phyloP scores from a whole-genome alignment of 176 grass and related monocot genomes.

The Ananas comosus region DNA sequence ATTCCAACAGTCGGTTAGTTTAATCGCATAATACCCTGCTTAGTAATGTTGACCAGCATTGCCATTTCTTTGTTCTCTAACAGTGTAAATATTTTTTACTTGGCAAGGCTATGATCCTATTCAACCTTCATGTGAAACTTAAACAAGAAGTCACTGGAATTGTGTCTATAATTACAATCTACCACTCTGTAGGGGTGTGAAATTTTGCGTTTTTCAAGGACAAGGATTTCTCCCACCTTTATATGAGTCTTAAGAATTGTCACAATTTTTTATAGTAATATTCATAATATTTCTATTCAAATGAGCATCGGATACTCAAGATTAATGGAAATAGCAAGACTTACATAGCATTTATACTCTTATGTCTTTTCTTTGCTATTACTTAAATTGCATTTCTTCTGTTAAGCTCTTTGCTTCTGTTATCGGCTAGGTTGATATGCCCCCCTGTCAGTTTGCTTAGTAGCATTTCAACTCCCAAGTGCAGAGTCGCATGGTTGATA shows the following conservation, averaged over 20 bases:
- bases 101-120: too few relatives aligned
- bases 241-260: neutral
- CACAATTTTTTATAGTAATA: neutral
- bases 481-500: constrained; percentile 52
- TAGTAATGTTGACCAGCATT: too few relatives aligned
- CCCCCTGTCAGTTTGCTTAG: constrained; percentile 18
- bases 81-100: too few relatives aligned
- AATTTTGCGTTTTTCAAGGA: neutral
- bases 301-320: neutral
- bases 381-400: neutral
- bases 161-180: neutral
- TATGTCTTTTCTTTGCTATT: neutral
- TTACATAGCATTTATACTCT: neutral
- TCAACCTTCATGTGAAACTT: neutral
- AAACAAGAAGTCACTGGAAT: neutral
- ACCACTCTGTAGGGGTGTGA: neutral
- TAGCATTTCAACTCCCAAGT: constrained; percentile 14
- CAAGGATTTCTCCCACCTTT: neutral
- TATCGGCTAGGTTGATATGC: constrained; percentile 8
- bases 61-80: too few relatives aligned
- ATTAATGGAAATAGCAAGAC: neutral
- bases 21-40: too few relatives aligned
- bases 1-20: too few relatives aligned
- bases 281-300: neutral
- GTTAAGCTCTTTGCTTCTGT: constrained; percentile 2